Conservation (phyloP, 768 basidiomycete genomes). For the Trametes cingulata region DNA sequence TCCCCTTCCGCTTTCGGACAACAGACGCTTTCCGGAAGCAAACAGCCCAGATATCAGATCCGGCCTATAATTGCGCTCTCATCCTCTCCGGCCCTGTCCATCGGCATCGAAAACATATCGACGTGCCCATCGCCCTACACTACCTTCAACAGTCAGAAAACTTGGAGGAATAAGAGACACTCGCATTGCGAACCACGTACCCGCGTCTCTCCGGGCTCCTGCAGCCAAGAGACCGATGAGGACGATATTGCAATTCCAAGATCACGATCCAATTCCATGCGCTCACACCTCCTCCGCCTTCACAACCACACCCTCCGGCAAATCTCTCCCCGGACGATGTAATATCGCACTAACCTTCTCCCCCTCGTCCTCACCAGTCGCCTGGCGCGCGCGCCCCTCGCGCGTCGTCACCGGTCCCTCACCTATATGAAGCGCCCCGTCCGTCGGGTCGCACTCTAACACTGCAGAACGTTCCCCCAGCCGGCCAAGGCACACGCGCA, state of each 20-base stretch:
- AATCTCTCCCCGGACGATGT: neutral
- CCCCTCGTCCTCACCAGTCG: neutral
- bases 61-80: neutral
- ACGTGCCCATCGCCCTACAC: too few species aligned
- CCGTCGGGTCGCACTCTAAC: neutral
- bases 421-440: constrained; percentile 11
- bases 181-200: neutral
- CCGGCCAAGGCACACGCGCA: constrained; percentile 33
- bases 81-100: neutral
- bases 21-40: neutral
- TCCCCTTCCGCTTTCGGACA: neutral
- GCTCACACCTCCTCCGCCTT: constrained; percentile 11
- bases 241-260: neutral
- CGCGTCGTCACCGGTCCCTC: neutral
- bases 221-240: neutral
- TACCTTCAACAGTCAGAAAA: too few species aligned
- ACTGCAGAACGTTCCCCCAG: constrained; percentile 29
- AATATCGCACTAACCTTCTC: constrained; percentile 8
- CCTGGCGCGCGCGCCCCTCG: neutral
- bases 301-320: constrained; percentile 13
- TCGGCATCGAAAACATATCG: too few species aligned
- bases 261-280: neutral
- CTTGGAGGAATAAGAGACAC: neutral
- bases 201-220: too few species aligned
- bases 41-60: constrained; percentile 1